Evolutionary conservation across 805 yeast genomes (phyloP).

Genomic region (Cyberlindnera xylosilytica): DNA sequence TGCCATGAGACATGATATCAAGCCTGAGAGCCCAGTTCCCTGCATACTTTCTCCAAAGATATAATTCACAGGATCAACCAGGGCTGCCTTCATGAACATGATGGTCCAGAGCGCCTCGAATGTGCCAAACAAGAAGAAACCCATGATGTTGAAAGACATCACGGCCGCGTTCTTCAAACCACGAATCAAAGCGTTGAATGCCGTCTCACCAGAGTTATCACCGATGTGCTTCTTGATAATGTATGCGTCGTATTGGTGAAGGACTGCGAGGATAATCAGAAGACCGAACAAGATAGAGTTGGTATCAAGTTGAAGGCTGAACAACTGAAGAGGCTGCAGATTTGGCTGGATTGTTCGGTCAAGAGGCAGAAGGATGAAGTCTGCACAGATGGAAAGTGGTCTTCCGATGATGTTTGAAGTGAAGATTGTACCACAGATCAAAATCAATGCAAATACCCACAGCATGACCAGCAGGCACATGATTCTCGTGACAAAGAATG

Average conservation of each 20-base stretch:
- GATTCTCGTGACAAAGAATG: slow-evolving; percentile 61
- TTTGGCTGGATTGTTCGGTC: too few species aligned
- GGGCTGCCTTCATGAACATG: neutral
- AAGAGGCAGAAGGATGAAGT: too few species aligned
- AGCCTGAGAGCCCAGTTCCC: too few species aligned
- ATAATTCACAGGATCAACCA: too few species aligned
- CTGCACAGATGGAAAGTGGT: slow-evolving; percentile 18
- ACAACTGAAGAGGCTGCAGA: neutral
- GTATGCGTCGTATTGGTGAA: slow-evolving; percentile 17
- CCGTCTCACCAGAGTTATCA: slow-evolving; percentile 1
- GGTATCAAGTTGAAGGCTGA: slow-evolving; percentile 2
- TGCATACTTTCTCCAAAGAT: too few species aligned
- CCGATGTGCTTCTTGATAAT: slow-evolving; percentile 21
- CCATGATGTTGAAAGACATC: neutral
- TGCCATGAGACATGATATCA: too few species aligned
- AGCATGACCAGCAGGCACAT: slow-evolving; percentile 36
- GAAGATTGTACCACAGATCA: slow-evolving; percentile 26
- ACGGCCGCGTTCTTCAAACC: too few species aligned
- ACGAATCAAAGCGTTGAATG: too few species aligned
- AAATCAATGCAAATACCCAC: slow-evolving; percentile 43
- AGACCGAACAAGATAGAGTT: slow-evolving; percentile 22
- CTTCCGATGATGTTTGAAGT: slow-evolving; percentile 28
- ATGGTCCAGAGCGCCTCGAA: neutral
- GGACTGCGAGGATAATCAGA: slow-evolving; percentile 17
- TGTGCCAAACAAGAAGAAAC: neutral